These are phyloP conservation scores for Rhodotorula sp. DNA, from an alignment of 1,284 basidiomycete genomes.

Conservation along the genomic window DNA sequence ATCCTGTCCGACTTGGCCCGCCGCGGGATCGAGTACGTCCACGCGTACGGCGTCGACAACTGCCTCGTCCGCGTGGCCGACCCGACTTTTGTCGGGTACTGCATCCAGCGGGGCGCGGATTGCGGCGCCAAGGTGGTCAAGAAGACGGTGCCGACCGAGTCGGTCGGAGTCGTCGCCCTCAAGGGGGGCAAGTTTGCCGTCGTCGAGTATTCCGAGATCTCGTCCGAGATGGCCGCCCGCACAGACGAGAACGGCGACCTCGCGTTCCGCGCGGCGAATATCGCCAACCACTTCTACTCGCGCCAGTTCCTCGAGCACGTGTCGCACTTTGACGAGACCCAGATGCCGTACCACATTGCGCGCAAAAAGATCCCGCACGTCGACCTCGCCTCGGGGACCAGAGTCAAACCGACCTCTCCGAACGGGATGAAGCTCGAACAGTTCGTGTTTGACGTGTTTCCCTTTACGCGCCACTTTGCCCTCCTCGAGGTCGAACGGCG, in stretches of 20 bases:
- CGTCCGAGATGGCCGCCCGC: constrained; percentile 76
- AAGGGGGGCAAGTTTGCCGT: constrained; percentile 81
- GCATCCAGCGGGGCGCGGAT: constrained; percentile 78
- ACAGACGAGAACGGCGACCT: constrained; percentile 66
- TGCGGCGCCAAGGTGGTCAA: constrained; percentile 96
- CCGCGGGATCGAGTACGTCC: constrained; percentile 83
- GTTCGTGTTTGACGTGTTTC: constrained; percentile 99
- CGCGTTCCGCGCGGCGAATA: constrained; percentile 91
- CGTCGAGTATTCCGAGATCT: constrained; percentile 97
- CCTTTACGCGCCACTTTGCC: constrained; percentile 74
- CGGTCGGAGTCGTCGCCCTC: constrained; percentile 90
- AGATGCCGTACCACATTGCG: constrained; percentile 96
- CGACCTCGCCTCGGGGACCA: constrained; percentile 60
- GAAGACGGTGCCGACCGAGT: constrained; percentile 81
- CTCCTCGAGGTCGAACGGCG: constrained; percentile 84
- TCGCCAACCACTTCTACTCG: constrained; percentile 98
- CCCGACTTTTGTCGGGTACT: constrained; percentile 92
- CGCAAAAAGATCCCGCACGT: constrained; percentile 94
- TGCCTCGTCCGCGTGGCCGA: constrained; percentile 97
- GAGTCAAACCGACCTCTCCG: constrained; percentile 77
- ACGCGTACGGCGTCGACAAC: constrained; percentile 98
- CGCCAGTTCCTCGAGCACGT: constrained; percentile 77
- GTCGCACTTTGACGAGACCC: constrained; percentile 71
- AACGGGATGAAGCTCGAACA: constrained; percentile 99
- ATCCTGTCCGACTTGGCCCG: constrained; percentile 79